Conservation (phyloP, 176 grass and related monocot genomes). For the Otatea glauca region DNA sequence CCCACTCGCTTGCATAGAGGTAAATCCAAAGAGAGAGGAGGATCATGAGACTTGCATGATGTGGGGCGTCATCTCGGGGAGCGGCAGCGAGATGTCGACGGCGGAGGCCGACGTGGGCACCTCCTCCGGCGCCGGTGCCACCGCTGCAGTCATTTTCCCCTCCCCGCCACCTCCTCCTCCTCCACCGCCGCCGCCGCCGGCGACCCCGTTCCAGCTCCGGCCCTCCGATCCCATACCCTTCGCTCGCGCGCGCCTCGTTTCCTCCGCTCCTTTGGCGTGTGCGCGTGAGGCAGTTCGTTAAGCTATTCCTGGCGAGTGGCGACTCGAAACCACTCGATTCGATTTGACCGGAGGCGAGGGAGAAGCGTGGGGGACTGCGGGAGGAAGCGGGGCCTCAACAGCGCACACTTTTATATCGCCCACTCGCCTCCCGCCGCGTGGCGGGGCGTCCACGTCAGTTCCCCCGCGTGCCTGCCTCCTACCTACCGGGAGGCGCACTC, state of each 20-base stretch:
- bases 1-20: background rate
- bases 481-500: background rate
- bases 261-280: background rate
- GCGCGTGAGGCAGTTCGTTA: conserved; percentile 9
- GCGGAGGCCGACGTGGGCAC: conserved; percentile 51
- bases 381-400: conserved; percentile 7
- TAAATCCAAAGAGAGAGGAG: conserved; percentile 7
- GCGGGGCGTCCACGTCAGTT: background rate
- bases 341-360: conserved; percentile 32
- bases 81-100: conserved; percentile 79
- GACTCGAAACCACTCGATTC: background rate
- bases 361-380: background rate
- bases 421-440: conserved; percentile 31
- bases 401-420: conserved; percentile 18
- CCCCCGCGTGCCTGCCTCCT: background rate
- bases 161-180: background rate
- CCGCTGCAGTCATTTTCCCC: conserved; percentile 18
- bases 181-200: background rate
- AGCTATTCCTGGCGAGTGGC: background rate
- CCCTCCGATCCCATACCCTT: conserved; percentile 59
- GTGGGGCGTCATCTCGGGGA: conserved; percentile 67
- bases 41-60: conserved; percentile 64
- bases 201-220: conserved; percentile 31
- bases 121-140: conserved; percentile 26
- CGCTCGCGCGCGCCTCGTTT: background rate